Base-by-base conservation (phyloP, 106 monocot species). In the Acanthochlamys bracteata region DNA sequence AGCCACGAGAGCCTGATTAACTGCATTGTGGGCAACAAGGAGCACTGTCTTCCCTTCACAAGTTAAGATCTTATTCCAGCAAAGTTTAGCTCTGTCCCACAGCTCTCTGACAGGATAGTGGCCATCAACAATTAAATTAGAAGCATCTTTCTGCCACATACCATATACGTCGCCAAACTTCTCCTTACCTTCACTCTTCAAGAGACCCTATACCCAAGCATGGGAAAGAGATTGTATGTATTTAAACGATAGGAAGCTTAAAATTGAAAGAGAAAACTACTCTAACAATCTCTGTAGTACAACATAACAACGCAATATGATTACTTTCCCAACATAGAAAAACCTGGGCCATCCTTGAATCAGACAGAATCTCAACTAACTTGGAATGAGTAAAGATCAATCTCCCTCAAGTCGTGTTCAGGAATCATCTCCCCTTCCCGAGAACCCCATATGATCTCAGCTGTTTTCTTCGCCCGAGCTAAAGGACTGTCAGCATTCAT, bases 1-100 rank as follows among this genome's bases (percentile, higher is more conserved):
- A 57, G 90, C 86, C 61, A 95, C 77, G 57, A 94, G 83, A 55
- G 94, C 94, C 71, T 94, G 94, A 67, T 94, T 94, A 21, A 94
- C 89, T 14, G 94, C 94, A 79, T 94, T 94, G 49, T 94, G 94
- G 57, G 94, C 94, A 68, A 95, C 94, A 57, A 95, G 84, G 73
- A 95, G 86, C 57, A 96, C 90, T 6, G 96, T 91, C 52, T 76
- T 88, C 11, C 82, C 88, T 47, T 79, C 62, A 65, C 91, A 85
- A 61, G 71, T 78, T 46, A 96, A 76, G 24, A 96, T 96, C 65
- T 71, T 80, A 24, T 71, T 64, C 91, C 96, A 96, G 73, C 85
- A 83, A 71, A 56, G 74, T 59, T 66, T 72, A 0, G 96, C 91
- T 58, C 96, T 52, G 42, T 39, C 79, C 90, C 96, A 96, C 41